Evolutionary conservation across 768 basidiomycete genomes (phyloP), one percentile per base, ranked within the genome.

Genomic region (Crassisporium funariophilum): DNA sequence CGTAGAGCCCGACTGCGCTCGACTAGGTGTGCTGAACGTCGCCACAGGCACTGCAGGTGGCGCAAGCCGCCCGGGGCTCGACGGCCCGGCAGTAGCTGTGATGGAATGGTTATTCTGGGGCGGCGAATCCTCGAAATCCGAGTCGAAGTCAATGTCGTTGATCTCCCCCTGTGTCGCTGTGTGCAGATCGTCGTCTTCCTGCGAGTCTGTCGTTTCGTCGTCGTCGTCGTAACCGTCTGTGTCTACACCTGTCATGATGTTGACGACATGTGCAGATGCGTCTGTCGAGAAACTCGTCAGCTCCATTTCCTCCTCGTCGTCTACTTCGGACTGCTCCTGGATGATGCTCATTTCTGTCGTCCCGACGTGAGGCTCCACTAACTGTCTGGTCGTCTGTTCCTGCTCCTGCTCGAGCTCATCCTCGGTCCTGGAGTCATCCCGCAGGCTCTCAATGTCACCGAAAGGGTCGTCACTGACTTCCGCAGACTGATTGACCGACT

Each of bases 401-500:
- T 15, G 23, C 9, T 38, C 40, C 17, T 57, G 62, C 7, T 52
- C 57, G 25, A 47, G 56, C 39, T 50, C 53, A 11, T 70, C 67
- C 36, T 61, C 62, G 10, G 66, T 66, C 38, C 63, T 67, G 17
- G 78, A 75, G 46, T 87, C 87, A 45, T 88, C 86, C 24, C 79
- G 72, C 57, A 94, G 62, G 56, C 91, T 93, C 61, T 95, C 94
- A 44, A 98, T 87, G 56, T 94, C 94, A 23, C 82, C 81, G 67
- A 98, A 98, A 6, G 91, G 89, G 70, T 98, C 95, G 55, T 91
- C 90, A 51, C 88, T 89, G 34, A 77, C 74, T 33, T 77, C 69
- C 21, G 69, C 75, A 43, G 70, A 59, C 49, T 62, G 65, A 55
- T 52, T 62, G 50, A 43, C 59, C 43, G 43, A 61, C 45, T 46